These are phyloP conservation scores for Truncatella angustata DNA, from an alignment of 2,329 filamentous ascomycete genomes.

Conservation along the genomic window DNA sequence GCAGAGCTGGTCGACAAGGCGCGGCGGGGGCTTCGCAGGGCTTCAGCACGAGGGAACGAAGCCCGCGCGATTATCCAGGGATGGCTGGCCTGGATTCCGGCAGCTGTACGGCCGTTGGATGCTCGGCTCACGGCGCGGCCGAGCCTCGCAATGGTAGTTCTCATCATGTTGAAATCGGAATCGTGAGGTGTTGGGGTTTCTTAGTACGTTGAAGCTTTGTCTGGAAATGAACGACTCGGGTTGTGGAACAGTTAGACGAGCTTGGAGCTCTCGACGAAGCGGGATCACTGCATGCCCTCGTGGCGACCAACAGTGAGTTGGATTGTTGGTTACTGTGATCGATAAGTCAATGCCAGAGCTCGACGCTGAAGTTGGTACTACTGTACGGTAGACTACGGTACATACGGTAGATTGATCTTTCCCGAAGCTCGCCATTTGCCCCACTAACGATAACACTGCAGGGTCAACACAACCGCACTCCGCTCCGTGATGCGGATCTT, in stretches of 20 bases:
- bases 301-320: too few species aligned
- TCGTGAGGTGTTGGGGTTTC: neutral
- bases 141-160: constrained; percentile 32
- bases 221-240: neutral
- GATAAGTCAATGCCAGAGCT: too few species aligned
- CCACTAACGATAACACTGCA: too few species aligned
- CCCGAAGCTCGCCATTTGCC: too few species aligned
- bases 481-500: too few species aligned
- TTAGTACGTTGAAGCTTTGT: neutral
- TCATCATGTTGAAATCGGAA: constrained; percentile 26
- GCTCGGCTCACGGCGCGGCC: constrained; percentile 35
- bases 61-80: constrained; percentile 16
- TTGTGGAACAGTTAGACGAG: neutral
- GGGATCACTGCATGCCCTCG: constrained; percentile 5
- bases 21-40: constrained; percentile 7
- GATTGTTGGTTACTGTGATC: too few species aligned
- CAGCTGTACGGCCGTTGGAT: constrained; percentile 18
- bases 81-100: constrained; percentile 12
- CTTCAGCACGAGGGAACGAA: neutral
- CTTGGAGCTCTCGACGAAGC: neutral
- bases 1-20: constrained; percentile 35
- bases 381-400: too few species aligned
- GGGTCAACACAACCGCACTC: too few species aligned
- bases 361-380: too few species aligned
- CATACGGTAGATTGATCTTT: too few species aligned